Evolutionary conservation across 805 yeast genomes (phyloP), one percentile per base, ranked within the genome.

Genomic region (Wickerhamomyces rabaulensis): DNA sequence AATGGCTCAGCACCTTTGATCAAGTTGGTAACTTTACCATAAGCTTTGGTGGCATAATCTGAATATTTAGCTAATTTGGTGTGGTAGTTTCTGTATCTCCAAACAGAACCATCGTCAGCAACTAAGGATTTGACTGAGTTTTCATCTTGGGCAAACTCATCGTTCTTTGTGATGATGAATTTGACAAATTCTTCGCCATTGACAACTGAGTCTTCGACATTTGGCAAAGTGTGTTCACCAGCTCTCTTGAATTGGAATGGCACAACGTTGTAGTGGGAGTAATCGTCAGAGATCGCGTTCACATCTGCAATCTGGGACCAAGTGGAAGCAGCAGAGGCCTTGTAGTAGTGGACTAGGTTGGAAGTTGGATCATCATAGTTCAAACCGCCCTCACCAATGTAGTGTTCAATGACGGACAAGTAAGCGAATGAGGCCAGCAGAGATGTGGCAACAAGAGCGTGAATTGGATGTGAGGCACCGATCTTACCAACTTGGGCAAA

Each of bases 401-500:
- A 84, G 50, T 82, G 81, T 53, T 84, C 88, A 31, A 85, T 79
- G 3, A 84, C 76, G 4, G 91, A 76, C 48, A 91, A 73, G 63
- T 91, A 92, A 9, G 92, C 84, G 44, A 87, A 68, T 3, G 96
- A 84, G 2, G 95, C 94, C 37, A 88, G 63, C 42, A 90, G 67
- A 13, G 92, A 75, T 6, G 89, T 77, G 47, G 79, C 59, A 41
- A 89, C 79, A 44, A 91, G 81, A 45, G 89, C 77, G 66, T 91
- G 98, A 54, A 92, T 87, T 16, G 99, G 99, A 60, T 82, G 77
- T 49, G 78, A 77, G 13, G 96, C 94, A 44, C 92, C 79, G 20
- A 75, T 63, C 48, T 64, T 68, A 12, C 79, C 74, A 33, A 69
- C 46, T 48, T 69, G 70, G 40, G 87, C 84, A 44, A 80, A 56